Conservation (phyloP, 345 rosid species). For the Turritis glabra region DNA sequence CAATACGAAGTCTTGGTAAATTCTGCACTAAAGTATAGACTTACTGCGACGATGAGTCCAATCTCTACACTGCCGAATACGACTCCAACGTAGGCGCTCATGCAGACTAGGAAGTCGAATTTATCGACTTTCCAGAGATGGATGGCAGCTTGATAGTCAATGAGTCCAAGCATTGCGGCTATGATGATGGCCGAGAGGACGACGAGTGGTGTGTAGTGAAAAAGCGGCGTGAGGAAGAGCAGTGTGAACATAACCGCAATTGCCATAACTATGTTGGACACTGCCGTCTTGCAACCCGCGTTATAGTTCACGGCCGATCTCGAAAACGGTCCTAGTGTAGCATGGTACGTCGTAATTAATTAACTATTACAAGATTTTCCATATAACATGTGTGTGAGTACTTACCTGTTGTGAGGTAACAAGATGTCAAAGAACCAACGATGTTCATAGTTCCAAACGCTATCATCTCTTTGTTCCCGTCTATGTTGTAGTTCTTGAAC, state of each 20-base stretch:
- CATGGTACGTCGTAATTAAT: background rate
- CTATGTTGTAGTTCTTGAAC: constrained; percentile 86
- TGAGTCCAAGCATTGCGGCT: constrained; percentile 88
- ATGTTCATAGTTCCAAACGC: constrained; percentile 95
- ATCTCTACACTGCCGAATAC: constrained; percentile 82
- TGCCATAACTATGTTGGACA: constrained; percentile 94
- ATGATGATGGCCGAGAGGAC: constrained; percentile 85
- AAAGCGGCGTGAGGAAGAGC: constrained; percentile 79
- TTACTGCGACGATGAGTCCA: constrained; percentile 73
- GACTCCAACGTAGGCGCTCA: constrained; percentile 79
- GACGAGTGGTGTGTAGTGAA: constrained; percentile 90
- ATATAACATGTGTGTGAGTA: background rate
- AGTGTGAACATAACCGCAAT: constrained; percentile 79
- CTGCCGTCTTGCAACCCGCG: constrained; percentile 87
- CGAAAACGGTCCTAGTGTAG: constrained; percentile 77
- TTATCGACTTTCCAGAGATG: constrained; percentile 89
- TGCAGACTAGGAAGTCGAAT: constrained; percentile 80
- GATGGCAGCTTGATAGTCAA: constrained; percentile 79
- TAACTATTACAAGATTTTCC: background rate
- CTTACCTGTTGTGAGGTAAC: constrained; percentile 81
- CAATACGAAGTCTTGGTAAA: background rate
- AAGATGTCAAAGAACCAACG: constrained; percentile 88
- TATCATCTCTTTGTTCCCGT: constrained; percentile 97
- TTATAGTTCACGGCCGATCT: constrained; percentile 92
- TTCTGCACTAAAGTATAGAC: constrained; percentile 14